Evolutionary conservation across 352 stramenopile species (phyloP), one percentile per base, ranked within the genome.

Genomic region (Phytopythium vexans): DNA sequence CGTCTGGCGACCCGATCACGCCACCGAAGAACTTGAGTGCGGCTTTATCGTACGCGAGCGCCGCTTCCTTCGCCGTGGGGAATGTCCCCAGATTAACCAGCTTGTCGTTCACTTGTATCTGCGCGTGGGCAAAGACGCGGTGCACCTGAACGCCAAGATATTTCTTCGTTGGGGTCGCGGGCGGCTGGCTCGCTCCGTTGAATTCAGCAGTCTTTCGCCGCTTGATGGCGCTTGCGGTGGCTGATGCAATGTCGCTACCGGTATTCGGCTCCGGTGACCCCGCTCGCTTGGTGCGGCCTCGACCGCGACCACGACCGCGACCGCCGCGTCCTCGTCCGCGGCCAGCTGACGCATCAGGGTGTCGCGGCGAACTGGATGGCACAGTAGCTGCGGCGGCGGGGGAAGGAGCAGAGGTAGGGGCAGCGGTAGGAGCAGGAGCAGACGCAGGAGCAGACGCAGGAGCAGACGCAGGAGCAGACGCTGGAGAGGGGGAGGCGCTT

Each of bases 41-140:
- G 3, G 81, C 83, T 52, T 88, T 89, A 55, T 94, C 83, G 45
- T 94, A 94, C n/a, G 83, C 83, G 38, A 85, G 67, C 7, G 81
- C 83, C 3, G 83, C 83, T 36, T 94, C 81, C 45, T 81, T 73
- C 0, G 77, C 69, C 8, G 66, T 89, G 2, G 78, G 48, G 52
- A 89, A 94, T 41, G 74, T 87, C 6, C 83, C 83, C 41, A 94
- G 57, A 50, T 89, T 88, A 6, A 91, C 61, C n/a, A 83, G 51
- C 54, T 89, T 86, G 38, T 77, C 77, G n/a, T 89, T 74, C 15
- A 94, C 78, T 37, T 81, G 67, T 51, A 94, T 89, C 51, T 94
- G 81, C 14, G 83, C 83, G 36, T 92, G 77, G 1, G 81, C 79
- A 52, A 88, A 89, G 16, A 89, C 80, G 32, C 74, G 67, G 38